Base-by-base conservation (phyloP, 305 asterid species). In the Withania somnifera region DNA sequence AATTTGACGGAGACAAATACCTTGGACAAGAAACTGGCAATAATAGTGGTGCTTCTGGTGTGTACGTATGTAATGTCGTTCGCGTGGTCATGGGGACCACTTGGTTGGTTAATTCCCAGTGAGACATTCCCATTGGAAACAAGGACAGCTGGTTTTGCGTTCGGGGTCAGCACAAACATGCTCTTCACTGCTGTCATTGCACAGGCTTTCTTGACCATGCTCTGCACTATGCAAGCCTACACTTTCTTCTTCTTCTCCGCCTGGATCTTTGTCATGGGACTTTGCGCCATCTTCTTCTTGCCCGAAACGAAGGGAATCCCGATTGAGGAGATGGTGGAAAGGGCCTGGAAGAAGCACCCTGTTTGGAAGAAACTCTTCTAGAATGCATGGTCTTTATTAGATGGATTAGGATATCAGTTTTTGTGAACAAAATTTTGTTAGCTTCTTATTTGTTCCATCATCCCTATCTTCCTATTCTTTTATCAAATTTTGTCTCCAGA, bases 41-140 rank as follows among this genome's bases (percentile, higher is more conserved):
- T 26, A 20, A 6, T 69, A 13, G 84, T 84, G 20, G 81, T 84
- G 11, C 0, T 84, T 32, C 77, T 80, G 20, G 77, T 84, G 20
- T 84, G 86, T 47, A 24, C 71, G 3, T 84, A 28, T 56, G 86
- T 84, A 9, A 81, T 81, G 84, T 20, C 81, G 3, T 84, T 84
- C 57, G 86, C 86, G 42, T 84, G 86, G 84, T 84, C 86, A 38
- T 84, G 86, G 86, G 86, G 86, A 2, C 86, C 86, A 0, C 86
- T 84, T 1, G 86, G 86, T 11, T 84, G 86, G 86, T 6, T 84
- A 57, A 84, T 84, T 57, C 86, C 86, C 6, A 84, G 86, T 63
- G 86, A 84, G 50, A 84, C 75, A 24, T 84, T 84, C 58, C 83
- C 83, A 0, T 4, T 84, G 52, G 86, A 84, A 57, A 84, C 86